Conservation (phyloP, 352 stramenopile species). For the Elongisporangium prolatum region DNA sequence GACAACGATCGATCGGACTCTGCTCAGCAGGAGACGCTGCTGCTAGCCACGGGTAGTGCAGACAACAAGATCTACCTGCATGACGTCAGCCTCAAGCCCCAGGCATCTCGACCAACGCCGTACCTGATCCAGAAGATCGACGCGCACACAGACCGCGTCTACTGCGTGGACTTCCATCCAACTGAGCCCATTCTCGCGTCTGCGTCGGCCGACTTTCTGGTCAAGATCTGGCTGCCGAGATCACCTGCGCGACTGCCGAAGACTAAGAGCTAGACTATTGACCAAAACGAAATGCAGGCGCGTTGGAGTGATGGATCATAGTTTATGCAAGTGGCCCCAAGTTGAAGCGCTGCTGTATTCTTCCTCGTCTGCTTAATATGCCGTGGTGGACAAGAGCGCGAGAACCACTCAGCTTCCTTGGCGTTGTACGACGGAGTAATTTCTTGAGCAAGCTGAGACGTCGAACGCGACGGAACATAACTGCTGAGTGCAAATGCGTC, state of each 20-base stretch:
- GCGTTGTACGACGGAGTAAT: too few species aligned
- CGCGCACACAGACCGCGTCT: conserved; percentile 84
- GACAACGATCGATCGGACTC: conserved; percentile 47
- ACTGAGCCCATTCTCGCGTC: conserved; percentile 82
- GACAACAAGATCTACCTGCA: conserved; percentile 88
- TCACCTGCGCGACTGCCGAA: conserved; percentile 50
- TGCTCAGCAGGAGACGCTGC: conserved; percentile 50
- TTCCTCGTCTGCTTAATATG: conserved; percentile 2
- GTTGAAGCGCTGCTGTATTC: neutral
- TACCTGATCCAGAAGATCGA: conserved; percentile 83
- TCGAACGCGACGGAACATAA: too few species aligned
- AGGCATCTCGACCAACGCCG: conserved; percentile 36
- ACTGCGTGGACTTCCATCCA: conserved; percentile 86
- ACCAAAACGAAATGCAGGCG: neutral
- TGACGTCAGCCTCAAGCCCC: conserved; percentile 64
- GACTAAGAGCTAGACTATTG: conserved; percentile 37
- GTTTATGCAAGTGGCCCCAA: neutral
- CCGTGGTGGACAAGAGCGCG: too few species aligned
- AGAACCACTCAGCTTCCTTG: too few species aligned
- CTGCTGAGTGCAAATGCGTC: too few species aligned
- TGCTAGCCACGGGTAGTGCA: conserved; percentile 82
- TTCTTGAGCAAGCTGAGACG: too few species aligned
- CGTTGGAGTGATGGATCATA: neutral
- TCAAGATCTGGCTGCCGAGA: conserved; percentile 86
- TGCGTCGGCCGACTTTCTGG: conserved; percentile 78